Evolutionary conservation across 805 yeast species (phyloP), one percentile per base, ranked within the genome.

Genomic region (Grigorovia humatica): DNA sequence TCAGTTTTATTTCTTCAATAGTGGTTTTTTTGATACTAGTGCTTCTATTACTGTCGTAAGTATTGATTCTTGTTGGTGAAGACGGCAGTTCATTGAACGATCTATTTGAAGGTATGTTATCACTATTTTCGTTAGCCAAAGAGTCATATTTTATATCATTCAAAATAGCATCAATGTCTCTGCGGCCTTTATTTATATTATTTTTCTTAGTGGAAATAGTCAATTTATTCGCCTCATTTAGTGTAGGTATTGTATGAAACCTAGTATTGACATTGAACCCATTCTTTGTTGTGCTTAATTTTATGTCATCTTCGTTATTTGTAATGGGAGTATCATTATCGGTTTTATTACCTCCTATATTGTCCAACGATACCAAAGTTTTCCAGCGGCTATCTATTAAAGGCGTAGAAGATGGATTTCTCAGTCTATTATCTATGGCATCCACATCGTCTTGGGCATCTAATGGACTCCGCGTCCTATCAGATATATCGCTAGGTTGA

Each of bases 111-210:
- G 2, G 4, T 38, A 38, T 38, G 15, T 38, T 38, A 8, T n/a
- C 42, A 38, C 17, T n/a, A 15, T 38, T 38, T 9, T 38, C 15
- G 17, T n/a, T 38, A 38, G n/a, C 17, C 15, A 38, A 49, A 20
- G 52, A 35, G 29, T 57, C 60, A 15, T 60, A 61, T 38, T 60
- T 60, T 19, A 66, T 55, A 44, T 66, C 69, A 32, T 56, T 59
- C 9, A 66, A 49, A 38, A 66, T 66, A 46, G 64, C 68, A 46
- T 64, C 66, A 35, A 66, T 65, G 48, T 65, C 66, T 41, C 68
- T 35, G 38, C n/a, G 43, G 6, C 15, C 17, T 15, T 17, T 38
- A 7, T 15, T n/a, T 2, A 17, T 15, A 38, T 38, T 38, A 15
- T 15, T 38, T 38, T n/a, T 38, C 17, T 15, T 38, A 7, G 17